These are phyloP conservation scores for Starmerella ratchasimensis DNA, from an alignment of 805 yeast genomes.

Conservation along the genomic window DNA sequence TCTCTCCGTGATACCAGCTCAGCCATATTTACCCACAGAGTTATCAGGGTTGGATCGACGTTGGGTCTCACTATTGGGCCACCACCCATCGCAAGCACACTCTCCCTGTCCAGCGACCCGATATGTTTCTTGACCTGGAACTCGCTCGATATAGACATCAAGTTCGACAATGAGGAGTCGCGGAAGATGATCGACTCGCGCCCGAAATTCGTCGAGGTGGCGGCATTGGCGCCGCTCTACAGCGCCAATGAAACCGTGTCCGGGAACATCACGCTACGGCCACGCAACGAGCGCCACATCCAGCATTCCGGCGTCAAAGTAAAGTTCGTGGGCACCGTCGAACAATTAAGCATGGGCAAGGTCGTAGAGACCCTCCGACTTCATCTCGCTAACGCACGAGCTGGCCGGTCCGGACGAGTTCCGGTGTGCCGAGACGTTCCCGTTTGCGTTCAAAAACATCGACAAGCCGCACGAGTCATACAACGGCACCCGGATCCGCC, in stretches of 20 bases:
- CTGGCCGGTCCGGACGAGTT: constrained; percentile 81
- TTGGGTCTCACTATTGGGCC: too few relatives aligned
- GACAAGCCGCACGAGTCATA: constrained; percentile 91
- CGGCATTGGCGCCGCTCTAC: constrained; percentile 58
- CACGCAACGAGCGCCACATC: constrained; percentile 70
- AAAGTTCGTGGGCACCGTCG: constrained; percentile 77
- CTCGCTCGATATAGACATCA: constrained; percentile 81
- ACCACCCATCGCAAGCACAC: too few relatives aligned
- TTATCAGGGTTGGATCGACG: too few relatives aligned
- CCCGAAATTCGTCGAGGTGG: constrained; percentile 26
- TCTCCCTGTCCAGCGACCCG: too few relatives aligned
- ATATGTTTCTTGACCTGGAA: too few relatives aligned
- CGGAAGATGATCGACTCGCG: constrained; percentile 65
- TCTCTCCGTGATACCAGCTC: too few relatives aligned
- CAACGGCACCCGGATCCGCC: constrained; percentile 68
- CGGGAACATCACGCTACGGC: constrained; percentile 74
- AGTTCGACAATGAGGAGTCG: constrained; percentile 69
- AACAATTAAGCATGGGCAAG: constrained; percentile 32
- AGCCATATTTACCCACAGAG: too few relatives aligned
- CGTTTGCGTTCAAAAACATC: constrained; percentile 79
- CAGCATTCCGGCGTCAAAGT: constrained; percentile 85
- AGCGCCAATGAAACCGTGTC: constrained; percentile 83
- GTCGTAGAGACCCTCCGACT: constrained; percentile 44
- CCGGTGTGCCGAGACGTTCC: constrained; percentile 68
- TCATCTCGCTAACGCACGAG: constrained; percentile 79